Base-by-base conservation (phyloP, 1,139 yeast genomes). In the Debaryomycetaceae sp. region DNA sequence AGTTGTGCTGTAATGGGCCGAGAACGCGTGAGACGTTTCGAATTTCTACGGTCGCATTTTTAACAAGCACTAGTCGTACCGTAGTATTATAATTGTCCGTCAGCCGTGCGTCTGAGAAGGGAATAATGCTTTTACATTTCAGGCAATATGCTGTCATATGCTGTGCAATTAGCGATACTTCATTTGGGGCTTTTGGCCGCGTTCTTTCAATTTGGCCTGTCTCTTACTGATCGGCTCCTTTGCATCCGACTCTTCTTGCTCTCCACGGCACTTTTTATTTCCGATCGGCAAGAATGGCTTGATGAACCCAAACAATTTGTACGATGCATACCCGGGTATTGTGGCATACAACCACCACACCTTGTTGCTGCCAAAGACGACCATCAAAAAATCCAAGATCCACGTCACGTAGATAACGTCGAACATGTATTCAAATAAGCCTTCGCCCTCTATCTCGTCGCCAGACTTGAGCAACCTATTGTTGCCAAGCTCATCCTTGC, bases 331-430 rank as follows among this genome's bases (percentile, higher is more conserved):
- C 0, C 61, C 67, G n/a, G 72, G 72, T 27, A 66, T 55, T 3
- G 54, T 53, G 8, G 59, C 34, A 44, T 68, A 72, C 17, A 79
- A 39, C 53, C 69, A 72, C 86, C 86, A 84, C 7, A 78, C 74
- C 44, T 70, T 68, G 51, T 73, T 75, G 18, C 73, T 51, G 5
- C 86, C 85, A 25, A 75, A 53, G 0, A 76, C 14, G 10, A 76
- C 49, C 57, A 78, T 71, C 31, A 82, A 56, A 0, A 80, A 34
- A 42, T 78, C 78, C 40, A 80, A 63, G 11, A 71, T 46, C 70
- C 84, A 70, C 1, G 94, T 83, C 32, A 83, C 55, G 48, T 84
- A 84, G 34, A 85, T 64, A 15, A 83, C 57, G 49, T 85, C 95
- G 48, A 81, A 81, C 58, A 83, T 58, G 59, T 82, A 83, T 53